phyloP scores from a whole-genome alignment of 345 rosid species.

The Leavenworthia alabamica region DNA sequence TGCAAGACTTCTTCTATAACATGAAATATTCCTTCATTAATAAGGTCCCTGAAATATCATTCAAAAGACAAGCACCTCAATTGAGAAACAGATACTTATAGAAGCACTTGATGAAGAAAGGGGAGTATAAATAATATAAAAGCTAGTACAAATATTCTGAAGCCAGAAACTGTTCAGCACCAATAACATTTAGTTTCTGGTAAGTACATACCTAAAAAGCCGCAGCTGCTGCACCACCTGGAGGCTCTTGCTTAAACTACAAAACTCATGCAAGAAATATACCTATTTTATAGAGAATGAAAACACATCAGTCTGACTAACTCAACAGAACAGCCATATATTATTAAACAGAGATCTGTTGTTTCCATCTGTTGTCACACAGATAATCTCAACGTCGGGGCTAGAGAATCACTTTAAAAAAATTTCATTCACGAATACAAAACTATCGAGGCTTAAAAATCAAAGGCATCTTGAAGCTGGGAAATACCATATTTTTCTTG shows the following conservation, averaged over 20 bases:
- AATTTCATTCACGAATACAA: constrained; percentile 8
- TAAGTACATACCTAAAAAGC: constrained; percentile 63
- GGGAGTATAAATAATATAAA: background rate
- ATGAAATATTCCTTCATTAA: constrained; percentile 79
- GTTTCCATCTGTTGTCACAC: constrained; percentile 5
- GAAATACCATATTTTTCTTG: constrained; percentile 84
- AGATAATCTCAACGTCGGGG: constrained; percentile 6
- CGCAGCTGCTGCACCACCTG: constrained; percentile 95
- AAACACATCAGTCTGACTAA: constrained; percentile 16
- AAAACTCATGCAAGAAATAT: constrained; percentile 88
- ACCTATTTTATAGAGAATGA: constrained; percentile 46
- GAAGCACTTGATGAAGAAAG: background rate
- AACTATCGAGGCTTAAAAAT: background rate
- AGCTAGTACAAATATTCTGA: background rate
- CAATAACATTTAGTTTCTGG: constrained; percentile 10
- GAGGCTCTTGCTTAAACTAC: constrained; percentile 91
- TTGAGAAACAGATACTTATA: background rate
- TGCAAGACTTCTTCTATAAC: constrained; percentile 77
- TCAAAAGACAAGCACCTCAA: background rate
- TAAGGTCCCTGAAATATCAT: constrained; percentile 69
- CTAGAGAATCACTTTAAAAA: background rate
- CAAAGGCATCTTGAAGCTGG: constrained; percentile 15
- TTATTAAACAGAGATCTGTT: background rate
- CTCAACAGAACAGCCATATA: constrained; percentile 3
- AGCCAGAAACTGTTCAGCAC: background rate